Percentiles rank a stretch among this genome's conserved stretches.
phyloP scores from a whole-genome alignment of 192 early-diverging fungal genomes.

The Backusella sp. region DNA sequence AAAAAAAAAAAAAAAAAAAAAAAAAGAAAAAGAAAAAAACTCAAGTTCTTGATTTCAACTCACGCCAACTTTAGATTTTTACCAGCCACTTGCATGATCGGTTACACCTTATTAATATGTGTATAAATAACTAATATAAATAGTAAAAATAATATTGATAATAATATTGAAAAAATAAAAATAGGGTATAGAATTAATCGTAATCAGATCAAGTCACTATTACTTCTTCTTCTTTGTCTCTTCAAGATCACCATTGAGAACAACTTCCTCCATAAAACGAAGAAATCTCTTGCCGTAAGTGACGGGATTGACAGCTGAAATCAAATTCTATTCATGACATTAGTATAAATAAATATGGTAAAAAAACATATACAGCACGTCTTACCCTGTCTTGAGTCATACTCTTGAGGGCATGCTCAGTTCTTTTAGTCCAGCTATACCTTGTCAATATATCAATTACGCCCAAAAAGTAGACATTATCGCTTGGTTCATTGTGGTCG shows the following conservation, averaged over 20 bases:
- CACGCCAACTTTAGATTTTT: neutral
- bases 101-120: neutral
- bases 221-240: neutral
- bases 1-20: neutral
- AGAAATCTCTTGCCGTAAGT: constrained; percentile 88
- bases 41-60: neutral
- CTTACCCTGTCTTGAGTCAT: constrained; percentile 66
- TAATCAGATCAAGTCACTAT: neutral
- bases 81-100: neutral
- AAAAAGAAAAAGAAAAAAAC: neutral
- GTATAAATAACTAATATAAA: neutral
- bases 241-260: neutral
- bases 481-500: constrained; percentile 52
- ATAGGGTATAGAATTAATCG: neutral
- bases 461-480: constrained; percentile 88
- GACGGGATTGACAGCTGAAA: constrained; percentile 82
- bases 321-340: constrained; percentile 48
- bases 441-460: constrained; percentile 97
- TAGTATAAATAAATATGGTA: neutral
- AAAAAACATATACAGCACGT: no score
- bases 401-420: constrained; percentile 86
- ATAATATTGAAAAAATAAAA: neutral
- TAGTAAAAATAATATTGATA: neutral
- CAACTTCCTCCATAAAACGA: constrained; percentile 64
- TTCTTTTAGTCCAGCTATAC: constrained; percentile 82